These are phyloP conservation scores for Xylona heveae DNA, from an alignment of 495 filamentous ascomycete species.

Conservation along the genomic window DNA sequence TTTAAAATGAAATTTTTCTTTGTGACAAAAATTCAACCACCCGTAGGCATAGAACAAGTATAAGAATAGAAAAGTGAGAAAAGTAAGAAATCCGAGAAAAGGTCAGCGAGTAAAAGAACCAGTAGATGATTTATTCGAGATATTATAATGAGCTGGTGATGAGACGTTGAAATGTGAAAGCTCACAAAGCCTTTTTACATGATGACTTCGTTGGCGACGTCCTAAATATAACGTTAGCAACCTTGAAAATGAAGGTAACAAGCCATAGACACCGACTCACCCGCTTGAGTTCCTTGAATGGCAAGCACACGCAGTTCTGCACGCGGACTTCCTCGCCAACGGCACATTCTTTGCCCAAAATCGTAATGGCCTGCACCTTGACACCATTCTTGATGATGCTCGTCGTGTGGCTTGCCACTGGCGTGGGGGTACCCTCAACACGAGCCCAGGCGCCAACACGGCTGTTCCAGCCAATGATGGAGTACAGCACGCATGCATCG, in stretches of 20 bases:
- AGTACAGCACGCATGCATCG: conserved; percentile 87
- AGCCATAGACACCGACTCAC: conserved; percentile 30
- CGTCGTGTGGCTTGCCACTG: conserved; percentile 73
- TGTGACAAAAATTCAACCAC: too few relatives aligned
- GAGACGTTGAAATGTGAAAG: too few relatives aligned
- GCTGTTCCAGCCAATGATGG: conserved; percentile 94
- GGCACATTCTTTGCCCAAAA: conserved; percentile 87
- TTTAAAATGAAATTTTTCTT: too few relatives aligned
- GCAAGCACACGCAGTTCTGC: conserved; percentile 95
- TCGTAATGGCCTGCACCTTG: conserved; percentile 98
- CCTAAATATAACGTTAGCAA: conserved; percentile 29
- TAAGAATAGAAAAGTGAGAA: too few relatives aligned
- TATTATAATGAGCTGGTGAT: too few relatives aligned
- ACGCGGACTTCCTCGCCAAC: conserved; percentile 92
- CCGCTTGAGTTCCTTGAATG: conserved; percentile 96
- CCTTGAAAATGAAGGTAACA: conserved; percentile 1
- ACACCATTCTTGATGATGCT: conserved; percentile 92
- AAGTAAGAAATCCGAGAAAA: too few relatives aligned
- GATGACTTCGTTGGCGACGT: conserved; percentile 88
- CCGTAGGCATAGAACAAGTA: too few relatives aligned
- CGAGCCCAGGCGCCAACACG: conserved; percentile 92
- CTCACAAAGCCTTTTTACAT: conserved; percentile 58
- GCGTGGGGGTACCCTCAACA: conserved; percentile 88
- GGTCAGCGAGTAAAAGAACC: too few relatives aligned
- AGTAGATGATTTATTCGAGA: too few relatives aligned